Base-by-base conservation (phyloP, 2,329 filamentous ascomycete species). In the Arthroderma sp. region DNA sequence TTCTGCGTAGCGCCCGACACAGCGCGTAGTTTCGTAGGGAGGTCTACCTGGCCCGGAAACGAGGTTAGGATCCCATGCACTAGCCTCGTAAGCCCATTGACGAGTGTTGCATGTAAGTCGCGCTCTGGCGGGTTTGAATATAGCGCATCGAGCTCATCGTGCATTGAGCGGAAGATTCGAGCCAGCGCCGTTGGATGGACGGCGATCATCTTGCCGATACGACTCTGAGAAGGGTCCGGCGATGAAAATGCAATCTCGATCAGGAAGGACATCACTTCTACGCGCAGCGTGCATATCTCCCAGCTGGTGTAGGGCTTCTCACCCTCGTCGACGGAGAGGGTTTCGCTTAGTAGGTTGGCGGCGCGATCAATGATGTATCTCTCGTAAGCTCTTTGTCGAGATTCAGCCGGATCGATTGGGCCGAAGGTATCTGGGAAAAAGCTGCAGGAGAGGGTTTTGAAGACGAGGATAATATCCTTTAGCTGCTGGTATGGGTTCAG, bases 1-100 rank as follows among this genome's bases (percentile, higher is more conserved):
- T 87, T 86, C 56, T 94, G 86, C 42, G 78, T 76, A 0, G 81
- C 84, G 3, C 85, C 85, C 4, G 77, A 72, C 0, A 84, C 75
- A 6, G 75, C 74, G 0, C 74, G 71, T 4, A 94, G 69, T 60
- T 89, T 93, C 40, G 75, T 72, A 40, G 78, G 74, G 50, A 93
- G 76, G 52, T 89, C 76, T 53, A 81, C 70, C 27, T 70, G 64
- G 15, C 74, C 65, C 4, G 82, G 74, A 57, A 87, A 83, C 15
- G 60, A 66, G 2, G 65, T 73, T 9, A 78, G 64, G 10, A 84
- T 62, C 47, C 76, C 70, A 55, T 79, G 74, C 4, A 83, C 64
- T 3, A 85, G 58, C n/a, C 72, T 70, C 50, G 75, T 75, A 6
- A 74, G 68, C 3, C 71, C 64, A 54, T 81, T 83, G 51, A 84